A percentile compares a stretch with the other conserved stretches of the same genome.
phyloP scores from a whole-genome alignment of 1,139 yeast species.

The Scheffersomyces parashehatae region DNA sequence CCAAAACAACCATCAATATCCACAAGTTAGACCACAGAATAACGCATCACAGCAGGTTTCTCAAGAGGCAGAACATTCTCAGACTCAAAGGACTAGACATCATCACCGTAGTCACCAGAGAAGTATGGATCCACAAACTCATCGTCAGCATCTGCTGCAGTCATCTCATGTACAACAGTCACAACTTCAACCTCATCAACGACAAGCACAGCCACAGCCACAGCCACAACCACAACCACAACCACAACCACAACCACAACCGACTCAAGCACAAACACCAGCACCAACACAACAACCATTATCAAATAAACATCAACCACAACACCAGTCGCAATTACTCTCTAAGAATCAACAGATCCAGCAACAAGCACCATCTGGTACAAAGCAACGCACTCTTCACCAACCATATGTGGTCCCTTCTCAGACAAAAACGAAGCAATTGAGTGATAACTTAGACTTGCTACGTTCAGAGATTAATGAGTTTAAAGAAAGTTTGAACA shows the following conservation, averaged over 20 bases:
- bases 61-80: slow-evolving; percentile 9
- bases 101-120: slow-evolving; percentile 16
- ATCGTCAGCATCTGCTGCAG: slow-evolving; percentile 5
- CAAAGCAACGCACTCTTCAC: slow-evolving; percentile 8
- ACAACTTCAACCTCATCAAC: slow-evolving; percentile 12
- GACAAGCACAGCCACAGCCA: slow-evolving; percentile 5
- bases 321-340: slow-evolving; percentile 1
- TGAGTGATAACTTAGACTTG: slow-evolving; percentile 45
- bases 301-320: background rate
- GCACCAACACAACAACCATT: too few species aligned
- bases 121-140: slow-evolving; percentile 2
- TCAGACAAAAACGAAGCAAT: slow-evolving; percentile 30
- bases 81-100: slow-evolving; percentile 11
- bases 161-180: background rate
- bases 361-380: background rate
- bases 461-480: slow-evolving; percentile 48
- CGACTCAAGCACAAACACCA: too few species aligned
- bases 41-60: slow-evolving; percentile 7
- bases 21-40: slow-evolving; percentile 8
- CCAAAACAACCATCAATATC: slow-evolving; percentile 4
- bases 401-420: slow-evolving; percentile 17
- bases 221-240: background rate
- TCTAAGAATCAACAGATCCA: background rate
- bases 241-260: background rate
- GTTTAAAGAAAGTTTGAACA: slow-evolving; percentile 45